Evolutionary conservation across 2,329 filamentous ascomycete genomes (phyloP).

Genomic region (Ophiostoma novo-ulmi): DNA sequence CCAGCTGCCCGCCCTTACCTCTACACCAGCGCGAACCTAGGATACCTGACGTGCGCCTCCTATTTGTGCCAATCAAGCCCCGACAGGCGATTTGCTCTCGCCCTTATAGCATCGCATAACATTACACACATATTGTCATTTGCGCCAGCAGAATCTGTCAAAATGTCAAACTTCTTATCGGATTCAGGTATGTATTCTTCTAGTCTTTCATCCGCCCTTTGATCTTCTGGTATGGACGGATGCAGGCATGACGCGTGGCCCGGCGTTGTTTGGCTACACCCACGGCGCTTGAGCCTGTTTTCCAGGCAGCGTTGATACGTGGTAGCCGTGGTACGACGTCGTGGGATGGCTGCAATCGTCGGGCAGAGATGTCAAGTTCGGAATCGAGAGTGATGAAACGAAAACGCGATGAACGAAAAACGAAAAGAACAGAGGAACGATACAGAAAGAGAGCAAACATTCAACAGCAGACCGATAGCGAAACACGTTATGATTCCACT

Average conservation of each 20-base stretch:
- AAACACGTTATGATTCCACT: neutral
- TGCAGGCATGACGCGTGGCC: constrained; percentile 22
- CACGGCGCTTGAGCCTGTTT: constrained; percentile 12
- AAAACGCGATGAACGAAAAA: neutral
- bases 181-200: constrained; percentile 24
- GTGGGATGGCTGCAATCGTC: neutral
- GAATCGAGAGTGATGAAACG: neutral
- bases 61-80: neutral
- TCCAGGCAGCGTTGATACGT: constrained; percentile 8
- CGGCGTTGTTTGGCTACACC: constrained; percentile 16
- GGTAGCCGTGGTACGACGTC: constrained; percentile 5
- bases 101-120: neutral
- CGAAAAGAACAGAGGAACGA: neutral
- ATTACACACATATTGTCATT: neutral
- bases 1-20: neutral
- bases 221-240: constrained; percentile 3
- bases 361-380: neutral
- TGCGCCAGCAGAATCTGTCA: constrained; percentile 15
- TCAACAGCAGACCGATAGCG: neutral
- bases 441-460: neutral
- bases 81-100: neutral
- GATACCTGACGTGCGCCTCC: neutral
- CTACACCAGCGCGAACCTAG: neutral
- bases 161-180: constrained; percentile 26
- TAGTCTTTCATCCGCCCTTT: neutral